phyloP scores from a whole-genome alignment of 441 rosid species.

The Bocquillonia castaneifolia region DNA sequence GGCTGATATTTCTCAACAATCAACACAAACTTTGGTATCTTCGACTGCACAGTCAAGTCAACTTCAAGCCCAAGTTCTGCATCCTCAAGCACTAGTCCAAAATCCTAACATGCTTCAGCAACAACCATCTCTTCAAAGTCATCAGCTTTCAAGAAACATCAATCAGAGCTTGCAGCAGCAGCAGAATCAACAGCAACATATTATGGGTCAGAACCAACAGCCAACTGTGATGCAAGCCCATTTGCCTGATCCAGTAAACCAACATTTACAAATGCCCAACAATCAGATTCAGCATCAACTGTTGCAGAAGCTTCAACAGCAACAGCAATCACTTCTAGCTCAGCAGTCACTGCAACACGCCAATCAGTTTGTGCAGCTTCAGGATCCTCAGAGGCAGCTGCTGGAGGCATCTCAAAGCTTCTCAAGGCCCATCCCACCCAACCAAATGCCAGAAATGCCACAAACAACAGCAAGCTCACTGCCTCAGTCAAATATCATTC shows the following conservation, averaged over 20 bases:
- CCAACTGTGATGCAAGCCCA: slow-evolving; percentile 35
- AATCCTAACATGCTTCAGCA: slow-evolving; percentile 41
- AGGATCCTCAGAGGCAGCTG: slow-evolving; percentile 46
- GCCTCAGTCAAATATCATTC: slow-evolving; percentile 37
- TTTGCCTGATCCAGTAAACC: slow-evolving; percentile 43
- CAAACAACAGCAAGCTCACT: slow-evolving; percentile 32
- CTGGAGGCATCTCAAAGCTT: slow-evolving; percentile 51
- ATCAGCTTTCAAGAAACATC: slow-evolving; percentile 39
- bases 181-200: slow-evolving; percentile 38
- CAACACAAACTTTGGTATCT: slow-evolving; percentile 43
- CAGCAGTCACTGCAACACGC: slow-evolving; percentile 52
- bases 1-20: slow-evolving; percentile 44
- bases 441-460: slow-evolving; percentile 43
- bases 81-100: slow-evolving; percentile 43
- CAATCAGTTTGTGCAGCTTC: slow-evolving; percentile 38
- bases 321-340: slow-evolving; percentile 41
- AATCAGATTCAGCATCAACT: slow-evolving; percentile 49
- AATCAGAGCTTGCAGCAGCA: slow-evolving; percentile 52
- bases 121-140: slow-evolving; percentile 40
- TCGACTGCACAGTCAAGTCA: slow-evolving; percentile 39
- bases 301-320: slow-evolving; percentile 59
- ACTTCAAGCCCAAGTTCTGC: slow-evolving; percentile 47
- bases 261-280: slow-evolving; percentile 42
- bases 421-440: slow-evolving; percentile 37
- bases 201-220: slow-evolving; percentile 40